These are phyloP conservation scores for Kurtzmaniella quercitrusa DNA, from an alignment of 1,139 yeast species.

Conservation along the genomic window DNA sequence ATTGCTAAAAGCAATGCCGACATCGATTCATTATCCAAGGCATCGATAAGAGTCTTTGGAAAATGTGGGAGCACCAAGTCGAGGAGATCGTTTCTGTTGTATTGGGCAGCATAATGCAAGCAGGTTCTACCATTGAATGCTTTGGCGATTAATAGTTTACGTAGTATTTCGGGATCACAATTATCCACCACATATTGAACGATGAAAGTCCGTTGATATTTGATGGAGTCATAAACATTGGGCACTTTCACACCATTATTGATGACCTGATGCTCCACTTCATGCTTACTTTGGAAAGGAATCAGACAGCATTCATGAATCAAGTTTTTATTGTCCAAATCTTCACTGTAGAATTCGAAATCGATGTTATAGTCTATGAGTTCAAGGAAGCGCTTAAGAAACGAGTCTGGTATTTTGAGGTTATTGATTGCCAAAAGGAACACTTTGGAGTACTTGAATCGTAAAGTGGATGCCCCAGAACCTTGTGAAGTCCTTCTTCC, in stretches of 20 bases:
- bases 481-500: conserved; percentile 4
- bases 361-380: conserved; percentile 42
- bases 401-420: conserved; percentile 44
- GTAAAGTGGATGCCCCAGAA: conserved; percentile 15
- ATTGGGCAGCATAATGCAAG: conserved; percentile 81
- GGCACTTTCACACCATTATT: conserved; percentile 45
- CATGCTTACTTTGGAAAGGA: conserved; percentile 29
- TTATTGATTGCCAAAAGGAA: conserved; percentile 61
- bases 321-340: conserved; percentile 38
- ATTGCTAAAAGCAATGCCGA: conserved; percentile 81
- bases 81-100: conserved; percentile 55
- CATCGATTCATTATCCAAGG: conserved; percentile 67
- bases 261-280: conserved; percentile 27
- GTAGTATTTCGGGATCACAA: conserved; percentile 16
- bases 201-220: conserved; percentile 38
- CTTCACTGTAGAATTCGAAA: conserved; percentile 32
- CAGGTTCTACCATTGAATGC: conserved; percentile 81
- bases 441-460: conserved; percentile 54
- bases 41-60: conserved; percentile 41
- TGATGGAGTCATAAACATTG: conserved; percentile 37
- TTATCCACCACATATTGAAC: conserved; percentile 30
- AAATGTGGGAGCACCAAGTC: conserved; percentile 37
- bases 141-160: conserved; percentile 29
- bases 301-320: conserved; percentile 46
- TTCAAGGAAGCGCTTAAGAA: conserved; percentile 42